Conservation (phyloP, 176 grass and related monocot species). For the Pharus latifolius region DNA sequence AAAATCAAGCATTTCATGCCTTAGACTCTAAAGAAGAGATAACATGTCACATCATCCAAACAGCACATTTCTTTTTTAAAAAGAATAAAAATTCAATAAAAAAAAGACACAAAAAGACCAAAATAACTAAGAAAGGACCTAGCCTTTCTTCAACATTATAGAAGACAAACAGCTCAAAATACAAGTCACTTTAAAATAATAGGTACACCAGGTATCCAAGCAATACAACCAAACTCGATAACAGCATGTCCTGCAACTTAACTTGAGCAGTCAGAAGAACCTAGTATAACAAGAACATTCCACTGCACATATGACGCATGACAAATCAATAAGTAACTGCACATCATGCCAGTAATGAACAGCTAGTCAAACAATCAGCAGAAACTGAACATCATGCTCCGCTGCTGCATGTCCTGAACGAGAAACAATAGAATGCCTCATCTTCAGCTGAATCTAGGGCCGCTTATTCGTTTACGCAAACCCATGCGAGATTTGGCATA, state of each 20-base stretch:
- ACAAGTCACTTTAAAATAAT: background rate
- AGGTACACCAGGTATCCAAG: background rate
- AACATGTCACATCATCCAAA: too few species aligned
- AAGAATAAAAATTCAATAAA: too few species aligned
- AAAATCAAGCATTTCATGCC: too few species aligned
- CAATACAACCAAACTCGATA: background rate
- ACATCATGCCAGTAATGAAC: background rate
- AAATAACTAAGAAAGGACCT: background rate
- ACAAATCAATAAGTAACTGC: too few species aligned
- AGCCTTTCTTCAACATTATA: background rate
- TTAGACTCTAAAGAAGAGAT: too few species aligned
- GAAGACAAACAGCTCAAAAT: background rate
- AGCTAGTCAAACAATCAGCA: background rate
- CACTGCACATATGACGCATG: too few species aligned
- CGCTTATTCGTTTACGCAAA: conserved; percentile 48
- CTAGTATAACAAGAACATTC: conserved; percentile 3
- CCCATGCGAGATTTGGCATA: conserved; percentile 99
- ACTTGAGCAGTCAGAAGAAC: background rate
- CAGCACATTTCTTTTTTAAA: too few species aligned
- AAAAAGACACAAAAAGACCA: too few species aligned
- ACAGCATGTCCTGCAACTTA: background rate
- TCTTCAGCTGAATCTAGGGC: conserved; percentile 18
- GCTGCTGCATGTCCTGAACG: background rate
- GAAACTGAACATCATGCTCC: background rate
- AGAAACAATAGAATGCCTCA: background rate